Evolutionary conservation across 768 basidiomycete species (phyloP), one percentile per base, ranked within the genome.

Genomic region (Lanmaoa pseudosensibilis): DNA sequence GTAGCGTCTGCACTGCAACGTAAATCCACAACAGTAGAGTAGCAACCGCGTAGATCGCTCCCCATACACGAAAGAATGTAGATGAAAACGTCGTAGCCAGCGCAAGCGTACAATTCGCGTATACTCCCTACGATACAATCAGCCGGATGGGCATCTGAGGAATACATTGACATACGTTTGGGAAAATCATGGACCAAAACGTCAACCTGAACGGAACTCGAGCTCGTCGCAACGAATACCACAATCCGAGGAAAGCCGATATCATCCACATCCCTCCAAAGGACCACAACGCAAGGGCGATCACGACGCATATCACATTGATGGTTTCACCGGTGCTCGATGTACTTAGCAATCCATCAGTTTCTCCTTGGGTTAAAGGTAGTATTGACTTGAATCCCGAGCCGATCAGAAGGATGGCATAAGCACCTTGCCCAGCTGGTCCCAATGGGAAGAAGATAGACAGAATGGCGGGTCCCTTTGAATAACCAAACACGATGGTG

Each of bases 361-460:
- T 75, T 18, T 53, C 54, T 23, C 71, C 73, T 11, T 70, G 65
- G 9, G 65, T 33, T 15, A 75, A 51, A 9, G 80, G 77, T 1
- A 80, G 59, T 16, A 76, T 64, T 9, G 59, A 50, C 37, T 71
- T 68, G 65, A 83, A 75, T 48, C 73, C 77, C 16, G 80, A 75
- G 11, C 85, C 85, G n/a, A 84, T 78, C 7, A 85, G 63, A 18
- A 85, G 71, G 37, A 85, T 66, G 2, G 82, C 75, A 59, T 78
- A 84, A 2, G 84, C 85, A 11, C 84, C 80, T 65, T 91, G 88
- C 23, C 84, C 88, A 51, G 81, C 80, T 0, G 90, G 87, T 4
- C 90, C 90, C 2, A 91, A 69, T 0, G 88, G 87, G n/a, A 92
- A 76, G 69, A 90, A 90, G 5, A 81, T 75, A 6, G 84, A 83